Conservation (phyloP, 1,284 basidiomycete species). For the Sphagnurus paluster region DNA sequence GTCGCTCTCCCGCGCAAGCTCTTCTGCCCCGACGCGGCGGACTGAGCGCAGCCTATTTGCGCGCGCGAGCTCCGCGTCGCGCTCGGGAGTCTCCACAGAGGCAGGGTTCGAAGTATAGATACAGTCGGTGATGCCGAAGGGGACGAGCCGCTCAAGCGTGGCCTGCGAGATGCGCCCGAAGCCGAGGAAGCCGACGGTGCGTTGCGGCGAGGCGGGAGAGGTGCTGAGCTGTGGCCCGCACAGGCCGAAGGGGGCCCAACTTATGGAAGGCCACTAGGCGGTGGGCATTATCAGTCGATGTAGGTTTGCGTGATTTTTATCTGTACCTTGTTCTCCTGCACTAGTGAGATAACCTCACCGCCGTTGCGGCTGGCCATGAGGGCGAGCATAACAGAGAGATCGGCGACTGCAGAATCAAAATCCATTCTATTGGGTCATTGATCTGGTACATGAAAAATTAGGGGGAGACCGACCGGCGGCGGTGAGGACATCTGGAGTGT, state of each 20-base stretch:
- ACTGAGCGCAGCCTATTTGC: conserved; percentile 53
- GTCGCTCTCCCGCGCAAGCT: conserved; percentile 76
- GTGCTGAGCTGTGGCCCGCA: conserved; percentile 79
- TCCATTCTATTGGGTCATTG: too few relatives aligned
- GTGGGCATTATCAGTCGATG: neutral
- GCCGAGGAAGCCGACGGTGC: conserved; percentile 88
- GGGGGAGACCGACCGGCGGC: conserved; percentile 64
- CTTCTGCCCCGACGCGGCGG: conserved; percentile 60
- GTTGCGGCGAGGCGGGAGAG: conserved; percentile 46
- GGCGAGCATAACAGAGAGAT: conserved; percentile 83
- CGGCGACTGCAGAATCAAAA: conserved; percentile 62
- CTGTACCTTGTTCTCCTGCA: conserved; percentile 68
- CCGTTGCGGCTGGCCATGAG: conserved; percentile 88
- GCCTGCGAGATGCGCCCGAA: conserved; percentile 92
- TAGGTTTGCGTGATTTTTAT: too few relatives aligned
- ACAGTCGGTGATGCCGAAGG: conserved; percentile 74
- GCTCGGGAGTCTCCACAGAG: conserved; percentile 44
- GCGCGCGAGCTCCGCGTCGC: conserved; percentile 53
- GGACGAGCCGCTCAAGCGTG: conserved; percentile 71
- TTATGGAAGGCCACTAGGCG: conserved; percentile 54
- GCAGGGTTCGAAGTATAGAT: conserved; percentile 63
- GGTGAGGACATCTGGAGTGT: conserved; percentile 89
- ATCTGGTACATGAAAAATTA: neutral
- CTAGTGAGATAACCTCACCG: conserved; percentile 62
- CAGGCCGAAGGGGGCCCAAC: conserved; percentile 82